These are phyloP conservation scores for Sapria himalayana DNA, from an alignment of 345 rosid species.

Conservation along the genomic window DNA sequence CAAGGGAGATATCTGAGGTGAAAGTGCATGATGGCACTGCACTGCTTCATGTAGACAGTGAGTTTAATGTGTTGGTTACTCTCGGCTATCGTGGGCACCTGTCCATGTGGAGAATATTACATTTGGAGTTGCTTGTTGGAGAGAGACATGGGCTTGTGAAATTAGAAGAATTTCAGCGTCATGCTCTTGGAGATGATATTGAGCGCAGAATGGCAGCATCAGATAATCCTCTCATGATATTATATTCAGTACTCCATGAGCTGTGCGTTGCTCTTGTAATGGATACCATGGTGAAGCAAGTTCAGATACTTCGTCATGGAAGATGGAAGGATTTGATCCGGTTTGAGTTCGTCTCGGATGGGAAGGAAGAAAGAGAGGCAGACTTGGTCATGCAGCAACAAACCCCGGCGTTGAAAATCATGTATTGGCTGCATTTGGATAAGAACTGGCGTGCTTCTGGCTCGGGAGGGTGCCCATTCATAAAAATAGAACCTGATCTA, in stretches of 20 bases:
- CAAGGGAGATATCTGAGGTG: slow-evolving; percentile 72
- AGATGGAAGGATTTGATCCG: slow-evolving; percentile 95
- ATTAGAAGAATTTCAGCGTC: slow-evolving; percentile 54
- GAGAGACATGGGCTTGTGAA: slow-evolving; percentile 61
- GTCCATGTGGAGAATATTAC: slow-evolving; percentile 94
- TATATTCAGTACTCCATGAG: slow-evolving; percentile 77
- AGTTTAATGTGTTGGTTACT: slow-evolving; percentile 83
- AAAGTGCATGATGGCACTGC: slow-evolving; percentile 79
- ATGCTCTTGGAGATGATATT: slow-evolving; percentile 77
- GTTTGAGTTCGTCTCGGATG: slow-evolving; percentile 64
- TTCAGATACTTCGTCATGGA: slow-evolving; percentile 62
- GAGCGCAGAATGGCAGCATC: slow-evolving; percentile 92
- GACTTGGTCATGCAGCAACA: slow-evolving; percentile 49
- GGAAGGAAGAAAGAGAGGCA: slow-evolving; percentile 66
- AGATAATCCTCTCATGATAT: slow-evolving; percentile 56
- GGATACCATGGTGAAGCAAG: slow-evolving; percentile 96
- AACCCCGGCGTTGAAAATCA: slow-evolving; percentile 73
- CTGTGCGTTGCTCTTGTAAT: slow-evolving; percentile 70
- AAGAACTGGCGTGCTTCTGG: slow-evolving; percentile 33
- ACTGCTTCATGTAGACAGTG: slow-evolving; percentile 52
- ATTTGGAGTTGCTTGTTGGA: slow-evolving; percentile 92
- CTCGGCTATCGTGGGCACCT: slow-evolving; percentile 95
- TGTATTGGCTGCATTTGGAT: slow-evolving; percentile 71
- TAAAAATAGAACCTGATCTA: slow-evolving; percentile 77
- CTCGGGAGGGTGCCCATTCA: slow-evolving; percentile 33